A percentile compares a stretch with the other conserved stretches of the same genome.
These are phyloP conservation scores for Mycena floridula DNA, from an alignment of 768 basidiomycete genomes.

Conservation along the genomic window DNA sequence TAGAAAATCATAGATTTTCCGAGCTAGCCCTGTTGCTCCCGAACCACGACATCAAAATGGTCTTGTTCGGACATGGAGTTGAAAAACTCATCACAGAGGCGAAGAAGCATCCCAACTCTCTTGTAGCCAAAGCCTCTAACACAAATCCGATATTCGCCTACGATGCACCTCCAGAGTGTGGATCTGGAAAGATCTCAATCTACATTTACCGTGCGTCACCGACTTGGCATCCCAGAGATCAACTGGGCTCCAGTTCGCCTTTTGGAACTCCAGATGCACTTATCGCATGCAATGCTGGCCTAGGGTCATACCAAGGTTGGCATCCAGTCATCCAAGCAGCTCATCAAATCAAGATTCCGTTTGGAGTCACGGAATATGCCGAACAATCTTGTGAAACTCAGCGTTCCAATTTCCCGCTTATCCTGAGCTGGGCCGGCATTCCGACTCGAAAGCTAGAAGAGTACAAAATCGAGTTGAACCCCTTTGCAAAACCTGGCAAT, in stretches of 20 bases:
- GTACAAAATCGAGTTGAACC: slow-evolving; percentile 13
- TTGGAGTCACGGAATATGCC: slow-evolving; percentile 15
- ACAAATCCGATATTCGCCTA: slow-evolving; percentile 20
- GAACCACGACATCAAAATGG: slow-evolving; percentile 34
- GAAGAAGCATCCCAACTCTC: slow-evolving; percentile 15
- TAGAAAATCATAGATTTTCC: slow-evolving; percentile 23
- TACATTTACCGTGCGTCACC: slow-evolving; percentile 16
- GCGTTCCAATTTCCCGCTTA: background rate
- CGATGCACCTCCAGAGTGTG: slow-evolving; percentile 26
- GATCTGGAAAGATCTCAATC: slow-evolving; percentile 26
- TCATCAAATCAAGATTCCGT: slow-evolving; percentile 10
- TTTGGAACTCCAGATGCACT: slow-evolving; percentile 25
- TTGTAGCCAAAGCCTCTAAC: slow-evolving; percentile 16
- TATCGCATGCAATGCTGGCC: too few relatives aligned
- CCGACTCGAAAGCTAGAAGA: slow-evolving; percentile 3
- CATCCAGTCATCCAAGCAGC: slow-evolving; percentile 19
- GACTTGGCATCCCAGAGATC: too few relatives aligned
- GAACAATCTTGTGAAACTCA: slow-evolving; percentile 16
- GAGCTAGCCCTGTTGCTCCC: slow-evolving; percentile 37
- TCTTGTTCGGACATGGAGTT: slow-evolving; percentile 33
- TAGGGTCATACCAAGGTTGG: slow-evolving; percentile 29
- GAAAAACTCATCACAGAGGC: slow-evolving; percentile 23
- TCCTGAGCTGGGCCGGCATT: background rate
- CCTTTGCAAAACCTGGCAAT: slow-evolving; percentile 16
- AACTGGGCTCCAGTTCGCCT: slow-evolving; percentile 11